These are phyloP conservation scores for Microdochium paspali DNA, from an alignment of 2,329 filamentous ascomycete genomes.

Conservation along the genomic window DNA sequence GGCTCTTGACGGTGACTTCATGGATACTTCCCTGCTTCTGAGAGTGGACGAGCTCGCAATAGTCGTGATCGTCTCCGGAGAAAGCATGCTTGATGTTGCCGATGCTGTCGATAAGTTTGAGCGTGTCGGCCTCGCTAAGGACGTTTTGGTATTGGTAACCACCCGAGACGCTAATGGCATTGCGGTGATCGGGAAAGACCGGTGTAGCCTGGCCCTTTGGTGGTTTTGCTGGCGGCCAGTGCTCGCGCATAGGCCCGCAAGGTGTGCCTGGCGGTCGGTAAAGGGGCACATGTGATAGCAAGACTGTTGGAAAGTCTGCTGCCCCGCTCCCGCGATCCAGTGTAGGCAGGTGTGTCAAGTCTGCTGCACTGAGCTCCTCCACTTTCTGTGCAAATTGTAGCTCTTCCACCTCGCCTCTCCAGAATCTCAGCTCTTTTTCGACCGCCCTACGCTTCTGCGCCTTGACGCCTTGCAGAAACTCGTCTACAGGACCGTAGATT, in stretches of 20 bases:
- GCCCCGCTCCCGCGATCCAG: slow-evolving; percentile 31
- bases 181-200: slow-evolving; percentile 55
- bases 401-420: slow-evolving; percentile 50
- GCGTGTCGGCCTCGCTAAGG: slow-evolving; percentile 66
- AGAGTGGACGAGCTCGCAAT: slow-evolving; percentile 81
- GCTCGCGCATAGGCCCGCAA: slow-evolving; percentile 80
- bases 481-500: slow-evolving; percentile 67
- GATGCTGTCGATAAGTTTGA: slow-evolving; percentile 64
- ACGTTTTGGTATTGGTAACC: slow-evolving; percentile 99
- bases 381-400: slow-evolving; percentile 48
- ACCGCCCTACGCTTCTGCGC: slow-evolving; percentile 57
- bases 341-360: slow-evolving; percentile 27
- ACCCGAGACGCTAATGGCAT: slow-evolving; percentile 64
- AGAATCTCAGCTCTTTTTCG: slow-evolving; percentile 56
- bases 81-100: slow-evolving; percentile 82
- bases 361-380: slow-evolving; percentile 43
- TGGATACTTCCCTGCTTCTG: slow-evolving; percentile 53
- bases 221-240: slow-evolving; percentile 61
- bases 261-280: slow-evolving; percentile 75
- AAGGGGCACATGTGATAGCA: slow-evolving; percentile 85
- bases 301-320: slow-evolving; percentile 70
- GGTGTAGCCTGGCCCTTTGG: slow-evolving; percentile 46
- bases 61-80: slow-evolving; percentile 95
- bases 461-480: slow-evolving; percentile 65
- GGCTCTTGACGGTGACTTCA: slow-evolving; percentile 92